Percentiles rank a stretch among this genome's conserved stretches.
Evolutionary conservation across 2,329 filamentous ascomycete species (phyloP).

Genomic region (Colletotrichum abscissum): DNA sequence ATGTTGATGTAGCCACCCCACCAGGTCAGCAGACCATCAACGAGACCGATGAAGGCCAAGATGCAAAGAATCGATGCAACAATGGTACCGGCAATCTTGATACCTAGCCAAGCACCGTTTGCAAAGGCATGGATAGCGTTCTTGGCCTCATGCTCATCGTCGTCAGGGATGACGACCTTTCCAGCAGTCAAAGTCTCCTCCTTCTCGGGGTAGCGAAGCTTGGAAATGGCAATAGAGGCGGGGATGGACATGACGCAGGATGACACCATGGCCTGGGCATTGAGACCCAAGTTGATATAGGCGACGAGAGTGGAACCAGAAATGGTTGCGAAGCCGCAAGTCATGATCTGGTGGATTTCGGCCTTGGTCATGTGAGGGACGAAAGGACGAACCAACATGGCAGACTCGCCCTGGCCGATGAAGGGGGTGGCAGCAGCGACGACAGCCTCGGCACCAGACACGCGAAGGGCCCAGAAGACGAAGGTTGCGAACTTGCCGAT

Average conservation of each 20-base stretch:
- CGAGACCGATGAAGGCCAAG: conserved; percentile 78
- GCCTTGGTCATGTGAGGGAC: conserved; percentile 86
- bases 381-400: conserved; percentile 91
- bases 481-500: conserved; percentile 87
- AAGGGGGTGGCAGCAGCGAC: conserved; percentile 94
- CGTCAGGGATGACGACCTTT: conserved; percentile 82
- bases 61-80: conserved; percentile 84
- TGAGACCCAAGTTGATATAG: conserved; percentile 86
- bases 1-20: conserved; percentile 85
- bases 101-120: conserved; percentile 85
- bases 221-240: conserved; percentile 88
- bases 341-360: conserved; percentile 93
- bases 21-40: conserved; percentile 85
- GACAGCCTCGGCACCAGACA: conserved; percentile 93
- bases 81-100: conserved; percentile 90
- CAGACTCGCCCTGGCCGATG: conserved; percentile 93
- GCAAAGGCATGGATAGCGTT: conserved; percentile 89
- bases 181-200: conserved; percentile 89
- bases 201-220: conserved; percentile 88
- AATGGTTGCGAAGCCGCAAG: conserved; percentile 92
- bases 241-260: conserved; percentile 97
- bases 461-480: conserved; percentile 90
- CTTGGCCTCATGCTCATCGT: conserved; percentile 78
- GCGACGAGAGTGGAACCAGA: conserved; percentile 87
- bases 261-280: conserved; percentile 86